Evolutionary conservation across 345 rosid species (phyloP), one percentile per base, ranked within the genome.

Genomic region (Bretschneidera sinensis): DNA sequence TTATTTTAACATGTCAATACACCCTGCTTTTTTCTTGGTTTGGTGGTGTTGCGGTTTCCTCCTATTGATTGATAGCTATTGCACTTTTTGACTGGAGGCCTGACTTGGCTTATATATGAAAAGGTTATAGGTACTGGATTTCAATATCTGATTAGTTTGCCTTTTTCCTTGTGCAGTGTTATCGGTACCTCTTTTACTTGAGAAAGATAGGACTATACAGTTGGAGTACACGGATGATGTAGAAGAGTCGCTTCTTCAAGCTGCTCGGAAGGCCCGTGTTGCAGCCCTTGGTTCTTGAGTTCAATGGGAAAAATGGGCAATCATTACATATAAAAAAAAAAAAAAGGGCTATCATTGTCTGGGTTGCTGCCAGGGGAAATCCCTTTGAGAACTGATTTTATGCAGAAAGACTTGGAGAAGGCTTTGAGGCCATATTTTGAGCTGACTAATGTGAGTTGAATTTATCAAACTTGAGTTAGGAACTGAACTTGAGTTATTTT

Each of bases 211-310:
- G 62, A 81, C 86, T 13, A 81, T 81, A 61, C 83, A 81, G 66
- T 48, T 81, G 79, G 86, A 81, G 70, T 81, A 81, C 62, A 81
- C 83, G 2, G n/a, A n/a, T n/a, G 86, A 81, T 74, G 86, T 83
- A 25, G 79, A 79, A 60, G 86, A 79, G 25, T 74, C 83, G 43
- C 86, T 81, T 35, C 86, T 81, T 54, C 81, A 81, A 72, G 86
- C 83, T 64, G 83, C 86, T 35, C 56, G 86, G 25, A 79, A 81
- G 69, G 79, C 83, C 15, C 83, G 81, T 16, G 71, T 64, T 17
- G 79, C 81, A 31, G 81, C 86, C 48, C 81, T 76, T 59, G 81
- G 83, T 47, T 81, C 79, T n/a, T 78, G 83, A 39, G 71, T 81
- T 61, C 79, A 71, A 53, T 81, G 86, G 69, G 78, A 79, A 72